Conservation (phyloP, 176 grass and related monocot species). For the Oropetium thomaeum region DNA sequence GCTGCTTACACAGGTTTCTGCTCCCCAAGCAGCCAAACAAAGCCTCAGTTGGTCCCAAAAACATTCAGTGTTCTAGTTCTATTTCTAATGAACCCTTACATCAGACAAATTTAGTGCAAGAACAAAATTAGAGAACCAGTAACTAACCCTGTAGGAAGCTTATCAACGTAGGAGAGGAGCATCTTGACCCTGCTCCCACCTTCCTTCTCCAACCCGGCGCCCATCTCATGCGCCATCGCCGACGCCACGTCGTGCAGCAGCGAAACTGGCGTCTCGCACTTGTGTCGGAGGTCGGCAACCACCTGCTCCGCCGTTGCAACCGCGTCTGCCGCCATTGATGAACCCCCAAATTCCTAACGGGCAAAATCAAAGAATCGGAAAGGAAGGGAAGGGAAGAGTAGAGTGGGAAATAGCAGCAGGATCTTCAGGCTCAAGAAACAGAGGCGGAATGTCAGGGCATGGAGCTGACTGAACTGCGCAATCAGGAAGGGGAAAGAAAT, state of each 20-base stretch:
- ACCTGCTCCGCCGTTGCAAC: conserved; percentile 47
- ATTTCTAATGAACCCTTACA: background rate
- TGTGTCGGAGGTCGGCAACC: conserved; percentile 47
- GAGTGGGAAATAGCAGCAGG: background rate
- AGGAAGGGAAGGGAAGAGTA: background rate
- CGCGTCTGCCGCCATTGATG: conserved; percentile 25
- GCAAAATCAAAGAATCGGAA: background rate
- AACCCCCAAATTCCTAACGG: background rate
- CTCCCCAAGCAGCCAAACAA: too few species aligned
- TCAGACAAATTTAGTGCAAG: conserved; percentile 12
- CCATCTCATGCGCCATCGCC: conserved; percentile 74
- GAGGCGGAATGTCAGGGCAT: background rate
- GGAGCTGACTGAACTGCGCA: background rate
- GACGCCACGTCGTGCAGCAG: conserved; percentile 47
- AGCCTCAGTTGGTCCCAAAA: background rate
- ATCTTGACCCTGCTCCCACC: conserved; percentile 71
- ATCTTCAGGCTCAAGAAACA: background rate
- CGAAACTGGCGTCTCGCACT: conserved; percentile 42
- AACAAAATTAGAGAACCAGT: background rate
- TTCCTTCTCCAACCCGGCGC: conserved; percentile 52
- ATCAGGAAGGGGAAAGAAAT: background rate
- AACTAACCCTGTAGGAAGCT: conserved; percentile 71
- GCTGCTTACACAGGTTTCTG: too few species aligned
- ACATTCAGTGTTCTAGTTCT: background rate
- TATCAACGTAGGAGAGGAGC: conserved; percentile 82